These are phyloP conservation scores for Dictyostelium purpureum DNA, from an alignment of 78 protist species.

Conservation along the genomic window DNA sequence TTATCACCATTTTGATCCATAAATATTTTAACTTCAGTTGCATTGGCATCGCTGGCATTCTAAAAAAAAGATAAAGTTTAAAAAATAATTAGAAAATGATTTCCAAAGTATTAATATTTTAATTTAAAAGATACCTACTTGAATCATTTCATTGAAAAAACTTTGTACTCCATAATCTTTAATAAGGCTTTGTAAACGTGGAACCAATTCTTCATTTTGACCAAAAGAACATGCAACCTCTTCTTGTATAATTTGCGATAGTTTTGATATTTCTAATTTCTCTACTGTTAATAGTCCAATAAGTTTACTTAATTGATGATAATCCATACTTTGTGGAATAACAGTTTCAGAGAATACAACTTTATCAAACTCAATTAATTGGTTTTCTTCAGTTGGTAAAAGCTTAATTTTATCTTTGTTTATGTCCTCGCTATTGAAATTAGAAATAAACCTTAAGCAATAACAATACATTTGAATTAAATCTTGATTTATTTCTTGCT, in stretches of 20 bases:
- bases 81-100: no score
- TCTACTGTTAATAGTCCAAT: not conserved
- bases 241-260: not conserved
- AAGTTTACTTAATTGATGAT: not conserved
- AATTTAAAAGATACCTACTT: not conserved
- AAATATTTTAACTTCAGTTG: conserved; percentile 44
- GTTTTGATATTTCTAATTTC: not conserved
- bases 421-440: no score
- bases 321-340: not conserved
- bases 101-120: no score
- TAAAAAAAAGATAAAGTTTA: no score
- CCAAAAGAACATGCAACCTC: not conserved
- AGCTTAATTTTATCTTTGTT: no score
- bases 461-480: no score
- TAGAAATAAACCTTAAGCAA: no score
- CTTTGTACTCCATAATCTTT: not conserved
- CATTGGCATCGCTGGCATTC: conserved; percentile 89
- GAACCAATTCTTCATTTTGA: conserved; percentile 13
- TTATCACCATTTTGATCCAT: conserved; percentile 52
- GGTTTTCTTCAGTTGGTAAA: not conserved
- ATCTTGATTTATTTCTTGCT: no score
- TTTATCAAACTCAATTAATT: not conserved
- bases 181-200: not conserved
- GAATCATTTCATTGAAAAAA: conserved; percentile 77
- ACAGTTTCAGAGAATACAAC: not conserved